A percentile compares a stretch with the other conserved stretches of the same genome.
phyloP scores from a whole-genome alignment of 1,139 yeast species.

The Debaryomyces singareniensis region DNA sequence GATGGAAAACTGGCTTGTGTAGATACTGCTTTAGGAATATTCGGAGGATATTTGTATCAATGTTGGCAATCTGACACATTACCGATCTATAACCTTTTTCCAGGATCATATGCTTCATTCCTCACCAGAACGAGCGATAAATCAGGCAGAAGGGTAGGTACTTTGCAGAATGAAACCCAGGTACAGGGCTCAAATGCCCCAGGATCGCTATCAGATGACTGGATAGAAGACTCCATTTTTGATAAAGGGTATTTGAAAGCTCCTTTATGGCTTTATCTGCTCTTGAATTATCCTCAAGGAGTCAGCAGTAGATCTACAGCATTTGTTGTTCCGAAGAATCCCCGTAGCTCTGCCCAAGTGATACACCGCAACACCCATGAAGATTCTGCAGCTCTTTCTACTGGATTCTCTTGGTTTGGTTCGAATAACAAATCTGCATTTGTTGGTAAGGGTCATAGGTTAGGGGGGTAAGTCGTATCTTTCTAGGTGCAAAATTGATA shows the following conservation, averaged over 20 bases:
- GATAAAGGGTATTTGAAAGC: constrained; percentile 42
- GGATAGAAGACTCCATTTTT: constrained; percentile 29
- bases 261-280: constrained; percentile 29
- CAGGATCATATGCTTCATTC: constrained; percentile 36
- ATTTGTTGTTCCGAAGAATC: constrained; percentile 9
- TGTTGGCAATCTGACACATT: constrained; percentile 52
- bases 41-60: constrained; percentile 52
- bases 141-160: constrained; percentile 30
- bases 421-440: constrained; percentile 12
- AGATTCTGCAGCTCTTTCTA: constrained; percentile 2
- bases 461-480: constrained; percentile 25
- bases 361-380: not conserved
- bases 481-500: too few species aligned
- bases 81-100: constrained; percentile 36
- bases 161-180: constrained; percentile 7
- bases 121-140: constrained; percentile 4
- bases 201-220: constrained; percentile 8
- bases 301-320: constrained; percentile 26
- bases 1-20: constrained; percentile 35
- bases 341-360: constrained; percentile 2
- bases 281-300: constrained; percentile 25
- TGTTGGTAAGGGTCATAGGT: constrained; percentile 29
- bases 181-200: constrained; percentile 3
- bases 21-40: constrained; percentile 42
- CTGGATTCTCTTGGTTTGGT: constrained; percentile 14